Conservation (phyloP, 306 rosid genomes). For the Ceratonia siliqua region DNA sequence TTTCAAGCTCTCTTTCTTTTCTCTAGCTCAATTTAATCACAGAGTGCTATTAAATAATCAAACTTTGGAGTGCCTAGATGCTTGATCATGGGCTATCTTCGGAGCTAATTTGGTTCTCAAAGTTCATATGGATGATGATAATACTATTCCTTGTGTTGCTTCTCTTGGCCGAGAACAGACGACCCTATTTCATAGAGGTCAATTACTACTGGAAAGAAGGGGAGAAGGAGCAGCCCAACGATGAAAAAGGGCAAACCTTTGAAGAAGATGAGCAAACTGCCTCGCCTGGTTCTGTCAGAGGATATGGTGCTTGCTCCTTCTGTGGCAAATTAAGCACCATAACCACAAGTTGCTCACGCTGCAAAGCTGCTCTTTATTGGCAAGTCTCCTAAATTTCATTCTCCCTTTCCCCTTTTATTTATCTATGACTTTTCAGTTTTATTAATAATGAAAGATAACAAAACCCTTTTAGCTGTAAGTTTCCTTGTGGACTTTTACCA, state of each 20-base stretch:
- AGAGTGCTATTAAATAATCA: neutral
- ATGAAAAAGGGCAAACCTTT: neutral
- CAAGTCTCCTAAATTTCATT: slow-evolving; percentile 7
- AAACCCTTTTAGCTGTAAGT: neutral
- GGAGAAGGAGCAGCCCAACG: neutral
- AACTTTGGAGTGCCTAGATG: neutral
- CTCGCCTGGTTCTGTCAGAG: neutral
- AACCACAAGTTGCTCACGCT: slow-evolving; percentile 32
- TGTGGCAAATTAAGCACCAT: slow-evolving; percentile 35
- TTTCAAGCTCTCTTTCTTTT: neutral
- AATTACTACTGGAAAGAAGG: neutral
- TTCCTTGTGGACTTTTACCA: neutral
- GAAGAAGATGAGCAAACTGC: neutral
- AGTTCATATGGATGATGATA: slow-evolving; percentile 16
- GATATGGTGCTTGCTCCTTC: slow-evolving; percentile 29
- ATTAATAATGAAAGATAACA: too few relatives aligned
- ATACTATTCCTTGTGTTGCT: slow-evolving; percentile 25
- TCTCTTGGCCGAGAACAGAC: slow-evolving; percentile 27
- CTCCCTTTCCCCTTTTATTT: neutral
- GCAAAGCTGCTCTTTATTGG: slow-evolving; percentile 41
- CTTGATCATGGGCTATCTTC: neutral
- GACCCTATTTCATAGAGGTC: slow-evolving; percentile 6
- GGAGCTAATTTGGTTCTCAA: slow-evolving; percentile 14
- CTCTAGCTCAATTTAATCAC: neutral
- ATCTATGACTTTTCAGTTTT: neutral